Percentiles rank a stretch among this genome's conserved stretches.
Conservation (phyloP, 1,284 basidiomycete genomes). For the Cryptococcus sp. region DNA sequence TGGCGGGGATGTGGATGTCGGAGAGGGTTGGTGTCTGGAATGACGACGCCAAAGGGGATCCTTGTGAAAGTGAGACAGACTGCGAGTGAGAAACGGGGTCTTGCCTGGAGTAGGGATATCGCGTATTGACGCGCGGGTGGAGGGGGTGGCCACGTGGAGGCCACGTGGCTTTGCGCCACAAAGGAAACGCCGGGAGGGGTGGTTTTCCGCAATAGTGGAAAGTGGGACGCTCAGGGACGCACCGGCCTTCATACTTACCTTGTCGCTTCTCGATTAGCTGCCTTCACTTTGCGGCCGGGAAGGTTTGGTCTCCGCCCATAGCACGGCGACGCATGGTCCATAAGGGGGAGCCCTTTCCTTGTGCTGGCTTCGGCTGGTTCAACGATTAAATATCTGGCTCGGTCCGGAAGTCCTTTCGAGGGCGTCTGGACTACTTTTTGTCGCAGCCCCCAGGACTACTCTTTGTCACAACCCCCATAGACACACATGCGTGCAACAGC, state of each 20-base stretch:
- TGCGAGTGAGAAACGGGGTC: too few relatives aligned
- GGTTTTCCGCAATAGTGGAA: constrained; percentile 1
- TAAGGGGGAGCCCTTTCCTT: constrained; percentile 38
- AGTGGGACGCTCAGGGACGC: background rate
- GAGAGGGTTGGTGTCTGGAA: background rate
- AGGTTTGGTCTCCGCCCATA: constrained; percentile 42
- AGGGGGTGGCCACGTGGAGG: too few relatives aligned
- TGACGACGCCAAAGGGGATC: too few relatives aligned
- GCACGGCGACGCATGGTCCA: constrained; percentile 47
- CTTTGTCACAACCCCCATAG: background rate
- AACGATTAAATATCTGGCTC: constrained; percentile 44
- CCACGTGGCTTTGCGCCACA: too few relatives aligned
- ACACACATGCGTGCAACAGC: too few relatives aligned
- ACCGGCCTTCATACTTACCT: constrained; percentile 37
- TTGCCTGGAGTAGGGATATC: too few relatives aligned
- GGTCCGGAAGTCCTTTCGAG: constrained; percentile 43
- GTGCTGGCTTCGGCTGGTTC: constrained; percentile 45
- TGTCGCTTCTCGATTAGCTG: constrained; percentile 27
- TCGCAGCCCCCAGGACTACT: background rate
- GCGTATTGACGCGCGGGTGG: too few relatives aligned
- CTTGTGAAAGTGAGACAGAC: too few relatives aligned
- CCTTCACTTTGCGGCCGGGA: constrained; percentile 31
- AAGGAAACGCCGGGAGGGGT: too few relatives aligned
- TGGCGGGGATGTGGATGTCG: background rate
- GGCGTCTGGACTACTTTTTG: constrained; percentile 30